phyloP scores from a whole-genome alignment of 106 monocot genomes.

The Apostasia ramifera region DNA sequence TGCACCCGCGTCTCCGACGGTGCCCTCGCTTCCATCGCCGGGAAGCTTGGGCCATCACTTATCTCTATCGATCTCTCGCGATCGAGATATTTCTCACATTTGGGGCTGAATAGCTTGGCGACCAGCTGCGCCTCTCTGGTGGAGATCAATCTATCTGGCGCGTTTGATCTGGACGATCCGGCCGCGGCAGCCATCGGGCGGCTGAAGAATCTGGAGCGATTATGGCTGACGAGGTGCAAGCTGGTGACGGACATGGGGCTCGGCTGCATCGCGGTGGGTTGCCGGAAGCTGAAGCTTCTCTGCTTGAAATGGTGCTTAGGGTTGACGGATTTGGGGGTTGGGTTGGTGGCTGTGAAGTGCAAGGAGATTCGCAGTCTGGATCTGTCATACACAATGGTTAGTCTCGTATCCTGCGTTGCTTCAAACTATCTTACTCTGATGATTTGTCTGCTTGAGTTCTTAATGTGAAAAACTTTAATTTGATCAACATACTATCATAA shows the following conservation, averaged over 20 bases:
- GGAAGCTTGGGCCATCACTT: conserved; percentile 13
- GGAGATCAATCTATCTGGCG: conserved; percentile 51
- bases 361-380: conserved; percentile 43
- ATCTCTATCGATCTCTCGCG: conserved; percentile 48
- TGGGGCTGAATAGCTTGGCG: conserved; percentile 28
- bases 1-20: conserved; percentile 46
- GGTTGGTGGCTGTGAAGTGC: conserved; percentile 62
- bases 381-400: conserved; percentile 64
- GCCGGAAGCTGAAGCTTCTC: conserved; percentile 37
- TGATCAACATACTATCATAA: too few species aligned
- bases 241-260: conserved; percentile 62
- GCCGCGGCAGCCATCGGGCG: conserved; percentile 42
- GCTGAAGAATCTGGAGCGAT: conserved; percentile 33
- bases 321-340: conserved; percentile 59
- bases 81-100: conserved; percentile 26
- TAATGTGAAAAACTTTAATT: too few species aligned
- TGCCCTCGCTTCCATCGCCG: conserved; percentile 22
- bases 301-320: conserved; percentile 60
- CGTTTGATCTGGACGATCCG: conserved; percentile 34
- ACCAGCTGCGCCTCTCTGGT: conserved; percentile 21
- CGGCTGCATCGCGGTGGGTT: conserved; percentile 71
- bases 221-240: conserved; percentile 51
- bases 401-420: background rate
- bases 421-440: too few species aligned
- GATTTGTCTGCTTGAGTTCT: too few species aligned